These are phyloP conservation scores for Aschersonia sp. DNA, from an alignment of 2,329 filamentous ascomycete genomes.

Conservation along the genomic window DNA sequence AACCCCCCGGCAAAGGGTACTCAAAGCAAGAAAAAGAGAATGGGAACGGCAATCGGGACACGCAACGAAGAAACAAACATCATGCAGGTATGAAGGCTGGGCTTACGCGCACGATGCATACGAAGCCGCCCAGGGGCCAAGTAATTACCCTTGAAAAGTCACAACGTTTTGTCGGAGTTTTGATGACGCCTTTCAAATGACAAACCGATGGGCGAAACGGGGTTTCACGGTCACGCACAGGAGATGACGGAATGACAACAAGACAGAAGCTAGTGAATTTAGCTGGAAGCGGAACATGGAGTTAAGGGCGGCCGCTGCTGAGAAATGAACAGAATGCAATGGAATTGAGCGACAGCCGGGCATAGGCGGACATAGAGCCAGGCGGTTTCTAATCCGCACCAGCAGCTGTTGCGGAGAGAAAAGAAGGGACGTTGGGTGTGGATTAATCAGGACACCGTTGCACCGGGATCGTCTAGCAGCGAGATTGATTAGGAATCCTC, in stretches of 20 bases:
- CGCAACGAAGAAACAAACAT: too few species aligned
- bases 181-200: not conserved
- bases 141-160: too few species aligned
- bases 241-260: not conserved
- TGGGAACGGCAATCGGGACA: too few species aligned
- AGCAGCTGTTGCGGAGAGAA: not conserved
- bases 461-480: not conserved
- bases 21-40: too few species aligned
- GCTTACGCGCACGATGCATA: too few species aligned
- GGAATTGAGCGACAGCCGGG: constrained; percentile 2
- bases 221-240: constrained; percentile 1
- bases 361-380: constrained; percentile 3
- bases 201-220: not conserved
- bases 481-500: constrained; percentile 1
- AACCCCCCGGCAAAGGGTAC: too few species aligned
- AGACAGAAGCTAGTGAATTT: not conserved
- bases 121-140: too few species aligned
- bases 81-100: too few species aligned
- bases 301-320: constrained; percentile 2
- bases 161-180: not conserved
- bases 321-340: constrained; percentile 2
- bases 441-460: not conserved
- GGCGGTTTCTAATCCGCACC: not conserved
- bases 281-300: not conserved
- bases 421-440: not conserved